Evolutionary conservation across 2,329 filamentous ascomycete genomes (phyloP), one percentile per base, ranked within the genome.

Genomic region (Dichotomopilus funicola): DNA sequence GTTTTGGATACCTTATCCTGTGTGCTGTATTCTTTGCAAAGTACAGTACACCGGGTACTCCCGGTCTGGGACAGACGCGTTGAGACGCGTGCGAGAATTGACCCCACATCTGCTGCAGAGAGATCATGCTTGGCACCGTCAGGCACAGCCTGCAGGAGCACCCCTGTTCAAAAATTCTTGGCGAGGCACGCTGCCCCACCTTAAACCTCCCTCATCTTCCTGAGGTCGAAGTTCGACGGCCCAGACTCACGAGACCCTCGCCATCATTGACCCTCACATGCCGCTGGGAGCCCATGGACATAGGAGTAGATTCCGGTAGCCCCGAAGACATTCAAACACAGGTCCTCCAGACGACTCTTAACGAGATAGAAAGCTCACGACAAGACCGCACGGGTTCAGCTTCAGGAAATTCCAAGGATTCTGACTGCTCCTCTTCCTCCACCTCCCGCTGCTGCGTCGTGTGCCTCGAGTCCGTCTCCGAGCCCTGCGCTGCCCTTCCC

Each of bases 371-470:
- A 45, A 58, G 58, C 42, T 55, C 54, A 19, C 54, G 59, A 61
- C 58, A 68, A 13, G 19, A 27, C 19, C 19, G 19, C 19, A 27
- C 19, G 19, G 19, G 19, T 27, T 27, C 19, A 27, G 19, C 19
- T 27, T 27, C 19, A 27, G 19, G 19, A 27, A 61, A 60, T 37
- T 9, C 43, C n/a, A 59, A 67, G 31, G 63, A 65, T 49, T 61
- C 27, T 42, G 19, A 34, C 44, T 43, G 47, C n/a, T 27, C 55
- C 3, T 37, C 11, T 8, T 59, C 63, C 60, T 82, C 78, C 65
- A 96, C 91, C 70, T 37, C 11, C 8, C 59, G 64, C 60, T 82
- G 79, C 65, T 96, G 91, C 70, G 89, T 95, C 60, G 94, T 97
- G 70, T 97, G 91, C 70, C 83, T 96, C 58, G 88, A 92, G 55